These are phyloP conservation scores for Chaetomium sp. DNA, from an alignment of 2,329 filamentous ascomycete genomes.

Conservation along the genomic window DNA sequence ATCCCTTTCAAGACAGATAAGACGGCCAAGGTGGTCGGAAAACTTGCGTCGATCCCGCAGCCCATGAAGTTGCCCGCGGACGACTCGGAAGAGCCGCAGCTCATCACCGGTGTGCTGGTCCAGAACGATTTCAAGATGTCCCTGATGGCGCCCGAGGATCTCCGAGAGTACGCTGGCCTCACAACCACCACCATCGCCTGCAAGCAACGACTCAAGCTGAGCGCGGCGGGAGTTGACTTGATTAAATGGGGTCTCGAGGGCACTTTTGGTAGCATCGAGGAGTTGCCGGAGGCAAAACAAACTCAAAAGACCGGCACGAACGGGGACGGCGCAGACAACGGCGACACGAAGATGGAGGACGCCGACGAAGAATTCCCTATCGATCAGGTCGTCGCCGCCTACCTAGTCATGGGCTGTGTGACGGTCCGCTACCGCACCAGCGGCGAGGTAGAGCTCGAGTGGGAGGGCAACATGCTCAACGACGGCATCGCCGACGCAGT, in stretches of 20 bases:
- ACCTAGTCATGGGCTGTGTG: conserved; percentile 87
- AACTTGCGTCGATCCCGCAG: conserved; percentile 79
- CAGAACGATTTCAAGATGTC: conserved; percentile 98
- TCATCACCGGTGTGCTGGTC: conserved; percentile 88
- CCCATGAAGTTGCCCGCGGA: conserved; percentile 50
- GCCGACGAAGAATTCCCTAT: conserved; percentile 69
- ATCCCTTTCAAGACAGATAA: conserved; percentile 97
- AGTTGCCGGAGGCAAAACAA: conserved; percentile 58
- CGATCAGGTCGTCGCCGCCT: conserved; percentile 55
- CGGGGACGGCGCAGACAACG: conserved; percentile 39
- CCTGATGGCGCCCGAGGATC: conserved; percentile 93
- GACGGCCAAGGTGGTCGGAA: conserved; percentile 92
- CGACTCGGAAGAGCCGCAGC: conserved; percentile 43
- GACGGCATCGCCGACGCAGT: conserved; percentile 98
- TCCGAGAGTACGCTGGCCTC: conserved; percentile 94
- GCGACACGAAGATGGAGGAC: conserved; percentile 35
- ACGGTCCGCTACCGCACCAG: conserved; percentile 74
- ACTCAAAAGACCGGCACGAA: conserved; percentile 39
- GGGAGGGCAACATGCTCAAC: conserved; percentile 98
- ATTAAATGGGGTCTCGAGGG: conserved; percentile 93
- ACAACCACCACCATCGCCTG: conserved; percentile 94
- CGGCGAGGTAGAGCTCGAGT: conserved; percentile 86
- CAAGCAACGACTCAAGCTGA: conserved; percentile 85
- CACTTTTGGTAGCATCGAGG: conserved; percentile 86
- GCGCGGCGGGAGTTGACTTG: conserved; percentile 84